Percentiles rank a stretch among this genome's conserved stretches.
phyloP scores from a whole-genome alignment of 768 basidiomycete species.

The Udeniomyces megalosporus region DNA sequence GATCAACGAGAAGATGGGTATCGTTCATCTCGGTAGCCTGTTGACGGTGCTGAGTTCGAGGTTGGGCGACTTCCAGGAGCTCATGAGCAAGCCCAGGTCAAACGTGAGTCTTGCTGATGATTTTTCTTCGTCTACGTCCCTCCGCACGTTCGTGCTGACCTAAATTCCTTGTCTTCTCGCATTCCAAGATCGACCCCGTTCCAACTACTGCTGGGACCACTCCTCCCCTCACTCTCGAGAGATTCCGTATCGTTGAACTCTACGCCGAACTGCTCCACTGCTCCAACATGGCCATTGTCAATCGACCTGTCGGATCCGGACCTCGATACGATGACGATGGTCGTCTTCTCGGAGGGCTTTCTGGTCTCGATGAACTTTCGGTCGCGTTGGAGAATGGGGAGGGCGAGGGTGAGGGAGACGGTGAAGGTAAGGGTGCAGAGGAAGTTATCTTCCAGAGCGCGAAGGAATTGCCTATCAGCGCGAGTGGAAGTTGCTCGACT shows the following conservation, averaged over 20 bases:
- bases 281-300: slow-evolving; percentile 92
- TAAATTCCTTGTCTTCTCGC: background rate
- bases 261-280: slow-evolving; percentile 94
- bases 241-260: slow-evolving; percentile 88
- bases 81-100: slow-evolving; percentile 56
- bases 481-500: background rate
- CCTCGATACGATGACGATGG: slow-evolving; percentile 68
- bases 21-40: slow-evolving; percentile 77
- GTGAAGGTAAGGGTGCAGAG: slow-evolving; percentile 6
- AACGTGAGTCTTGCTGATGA: slow-evolving; percentile 39
- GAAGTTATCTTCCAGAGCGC: slow-evolving; percentile 5
- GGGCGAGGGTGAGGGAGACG: slow-evolving; percentile 38
- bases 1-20: slow-evolving; percentile 26
- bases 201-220: slow-evolving; percentile 35
- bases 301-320: slow-evolving; percentile 53
- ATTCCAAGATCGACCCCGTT: background rate
- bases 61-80: slow-evolving; percentile 51
- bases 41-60: slow-evolving; percentile 55
- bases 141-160: too few species aligned
- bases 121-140: too few species aligned
- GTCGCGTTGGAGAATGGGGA: slow-evolving; percentile 49
- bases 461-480: slow-evolving; percentile 7
- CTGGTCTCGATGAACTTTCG: slow-evolving; percentile 70
- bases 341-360: slow-evolving; percentile 68
- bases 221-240: slow-evolving; percentile 75